Conservation (phyloP, 148 eudicot genomes). For the Rheum nobile region DNA sequence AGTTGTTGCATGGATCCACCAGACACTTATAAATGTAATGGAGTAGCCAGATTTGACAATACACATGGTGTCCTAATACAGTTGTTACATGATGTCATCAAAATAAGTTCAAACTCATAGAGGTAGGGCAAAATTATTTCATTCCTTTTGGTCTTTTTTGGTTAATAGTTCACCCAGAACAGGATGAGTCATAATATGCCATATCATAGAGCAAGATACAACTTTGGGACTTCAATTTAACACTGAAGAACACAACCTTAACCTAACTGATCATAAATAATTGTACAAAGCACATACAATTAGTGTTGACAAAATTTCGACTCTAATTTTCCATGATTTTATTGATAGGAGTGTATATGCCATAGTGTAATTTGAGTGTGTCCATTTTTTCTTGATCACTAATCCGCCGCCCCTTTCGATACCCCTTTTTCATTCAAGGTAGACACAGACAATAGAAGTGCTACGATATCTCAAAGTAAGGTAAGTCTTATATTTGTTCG, state of each 20-base stretch:
- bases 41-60: constrained; percentile 79
- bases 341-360: too few species aligned
- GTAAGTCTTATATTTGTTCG: too few species aligned
- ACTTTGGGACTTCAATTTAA: neutral
- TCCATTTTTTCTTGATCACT: too few species aligned
- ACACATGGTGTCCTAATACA: neutral
- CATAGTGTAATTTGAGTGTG: too few species aligned
- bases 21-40: constrained; percentile 70
- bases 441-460: too few species aligned
- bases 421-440: too few species aligned
- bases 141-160: constrained; percentile 86
- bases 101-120: neutral
- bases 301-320: too few species aligned
- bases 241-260: neutral
- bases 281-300: constrained; percentile 33
- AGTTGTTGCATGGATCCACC: neutral
- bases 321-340: too few species aligned
- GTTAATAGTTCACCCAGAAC: constrained; percentile 65
- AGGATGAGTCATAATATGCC: constrained; percentile 92
- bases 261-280: neutral
- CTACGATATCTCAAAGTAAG: too few species aligned
- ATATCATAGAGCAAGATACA: constrained; percentile 2
- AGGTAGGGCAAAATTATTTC: neutral
- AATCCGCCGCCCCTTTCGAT: too few species aligned
- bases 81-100: neutral